A percentile compares a stretch with the other conserved stretches of the same genome.
These are phyloP conservation scores for Leccinum huronense DNA, from an alignment of 1,284 basidiomycete species.

Conservation along the genomic window DNA sequence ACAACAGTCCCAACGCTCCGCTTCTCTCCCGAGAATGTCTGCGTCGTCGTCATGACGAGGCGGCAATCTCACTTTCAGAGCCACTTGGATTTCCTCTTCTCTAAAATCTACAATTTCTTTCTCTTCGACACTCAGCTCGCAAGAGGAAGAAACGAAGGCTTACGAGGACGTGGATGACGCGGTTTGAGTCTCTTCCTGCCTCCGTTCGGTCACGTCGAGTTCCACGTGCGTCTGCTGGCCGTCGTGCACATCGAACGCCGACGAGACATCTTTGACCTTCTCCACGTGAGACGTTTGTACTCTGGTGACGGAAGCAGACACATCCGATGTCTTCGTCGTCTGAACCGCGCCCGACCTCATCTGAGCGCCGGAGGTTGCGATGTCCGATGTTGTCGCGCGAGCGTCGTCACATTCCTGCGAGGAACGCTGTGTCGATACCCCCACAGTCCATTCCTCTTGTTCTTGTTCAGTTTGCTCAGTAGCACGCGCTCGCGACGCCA, in stretches of 20 bases:
- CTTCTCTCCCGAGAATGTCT: neutral
- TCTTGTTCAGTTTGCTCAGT: neutral
- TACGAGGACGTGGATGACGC: neutral
- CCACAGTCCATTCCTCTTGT: neutral
- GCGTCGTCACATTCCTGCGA: neutral
- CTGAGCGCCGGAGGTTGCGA: neutral
- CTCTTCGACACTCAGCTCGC: neutral
- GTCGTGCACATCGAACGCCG: neutral
- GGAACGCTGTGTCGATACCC: neutral
- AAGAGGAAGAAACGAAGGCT: neutral
- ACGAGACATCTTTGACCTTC: neutral
- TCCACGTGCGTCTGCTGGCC: neutral
- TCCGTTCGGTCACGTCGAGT: neutral
- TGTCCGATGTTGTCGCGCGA: neutral
- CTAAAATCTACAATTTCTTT: neutral
- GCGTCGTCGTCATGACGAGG: neutral
- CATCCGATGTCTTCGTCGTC: neutral
- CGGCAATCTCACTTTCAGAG: neutral
- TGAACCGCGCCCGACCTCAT: neutral
- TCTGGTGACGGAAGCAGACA: neutral
- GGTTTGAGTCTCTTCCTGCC: neutral
- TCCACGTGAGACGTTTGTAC: neutral
- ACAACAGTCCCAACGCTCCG: neutral
- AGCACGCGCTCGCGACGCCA: neutral
- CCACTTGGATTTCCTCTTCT: neutral